Evolutionary conservation across 2,329 filamentous ascomycete species (phyloP).

Genomic region (Talaromyces atroroseus): DNA sequence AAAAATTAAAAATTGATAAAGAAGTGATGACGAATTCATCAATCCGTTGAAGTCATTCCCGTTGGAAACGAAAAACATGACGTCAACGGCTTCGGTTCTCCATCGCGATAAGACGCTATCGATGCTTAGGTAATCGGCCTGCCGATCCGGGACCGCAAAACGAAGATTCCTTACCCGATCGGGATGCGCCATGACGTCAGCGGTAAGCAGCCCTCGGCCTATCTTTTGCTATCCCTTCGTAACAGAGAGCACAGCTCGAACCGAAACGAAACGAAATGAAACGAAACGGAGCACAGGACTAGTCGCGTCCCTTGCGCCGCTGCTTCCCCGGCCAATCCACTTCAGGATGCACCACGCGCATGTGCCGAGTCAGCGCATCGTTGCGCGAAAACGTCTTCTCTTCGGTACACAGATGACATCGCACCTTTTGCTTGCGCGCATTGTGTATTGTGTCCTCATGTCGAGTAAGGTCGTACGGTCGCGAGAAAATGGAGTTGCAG

Average conservation of each 20-base stretch:
- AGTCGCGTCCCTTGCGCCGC: constrained; percentile 35
- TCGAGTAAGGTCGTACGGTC: constrained; percentile 91
- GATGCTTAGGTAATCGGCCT: constrained; percentile 7
- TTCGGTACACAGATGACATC: constrained; percentile 86
- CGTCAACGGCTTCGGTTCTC: constrained; percentile 12
- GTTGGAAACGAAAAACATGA: background rate
- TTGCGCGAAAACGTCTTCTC: constrained; percentile 96
- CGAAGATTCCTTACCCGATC: constrained; percentile 3
- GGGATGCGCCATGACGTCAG: constrained; percentile 11
- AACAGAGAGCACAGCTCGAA: background rate
- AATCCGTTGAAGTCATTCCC: background rate
- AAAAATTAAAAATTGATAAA: background rate
- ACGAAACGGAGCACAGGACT: constrained; percentile 7
- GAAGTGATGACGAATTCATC: background rate
- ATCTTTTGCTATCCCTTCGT: too few relatives aligned
- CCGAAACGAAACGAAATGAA: too few relatives aligned
- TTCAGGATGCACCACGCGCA: constrained; percentile 89
- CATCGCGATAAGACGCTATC: background rate
- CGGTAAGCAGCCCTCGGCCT: background rate
- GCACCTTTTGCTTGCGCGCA: constrained; percentile 85
- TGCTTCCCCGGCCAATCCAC: constrained; percentile 71
- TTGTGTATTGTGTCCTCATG: constrained; percentile 99
- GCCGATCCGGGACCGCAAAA: constrained; percentile 8
- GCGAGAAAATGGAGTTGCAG: constrained; percentile 88
- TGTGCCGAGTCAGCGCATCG: constrained; percentile 89